Evolutionary conservation across 2,329 filamentous ascomycete species (phyloP).

Genomic region (Sodiomyces alkalinus): DNA sequence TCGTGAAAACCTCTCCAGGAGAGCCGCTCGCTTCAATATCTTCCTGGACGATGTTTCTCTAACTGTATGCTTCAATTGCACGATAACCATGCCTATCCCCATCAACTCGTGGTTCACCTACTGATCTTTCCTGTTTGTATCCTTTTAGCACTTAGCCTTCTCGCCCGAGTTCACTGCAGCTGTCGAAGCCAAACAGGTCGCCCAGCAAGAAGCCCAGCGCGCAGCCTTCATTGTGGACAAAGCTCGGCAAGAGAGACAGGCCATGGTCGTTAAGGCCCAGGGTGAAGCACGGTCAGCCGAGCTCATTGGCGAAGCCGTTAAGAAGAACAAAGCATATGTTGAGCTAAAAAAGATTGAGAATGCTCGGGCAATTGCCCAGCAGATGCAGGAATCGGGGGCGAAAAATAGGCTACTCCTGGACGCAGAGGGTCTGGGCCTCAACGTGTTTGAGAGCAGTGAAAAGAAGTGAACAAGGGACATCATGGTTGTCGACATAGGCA

Average conservation of each 20-base stretch:
- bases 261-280: conserved; percentile 94
- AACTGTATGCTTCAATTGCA: conserved; percentile 46
- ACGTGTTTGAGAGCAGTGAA: conserved; percentile 49
- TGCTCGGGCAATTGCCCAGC: conserved; percentile 71
- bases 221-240: conserved; percentile 98
- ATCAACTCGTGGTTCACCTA: neutral
- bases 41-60: conserved; percentile 92
- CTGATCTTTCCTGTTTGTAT: conserved; percentile 13
- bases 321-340: conserved; percentile 95
- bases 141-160: conserved; percentile 59
- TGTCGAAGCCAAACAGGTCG: conserved; percentile 60
- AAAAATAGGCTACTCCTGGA: conserved; percentile 93
- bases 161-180: conserved; percentile 61
- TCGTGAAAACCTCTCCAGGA: conserved; percentile 77
- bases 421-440: conserved; percentile 76
- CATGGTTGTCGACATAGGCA: no score
- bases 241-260: conserved; percentile 97
- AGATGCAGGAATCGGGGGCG: conserved; percentile 72
- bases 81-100: no score
- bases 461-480: conserved; percentile 36
- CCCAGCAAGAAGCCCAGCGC: conserved; percentile 86
- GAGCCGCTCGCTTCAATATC: conserved; percentile 94
- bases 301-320: conserved; percentile 97
- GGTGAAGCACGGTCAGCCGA: conserved; percentile 97
- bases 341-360: conserved; percentile 98